Conservation (phyloP, 805 yeast species). For the Saccharomycopsis selenospora region DNA sequence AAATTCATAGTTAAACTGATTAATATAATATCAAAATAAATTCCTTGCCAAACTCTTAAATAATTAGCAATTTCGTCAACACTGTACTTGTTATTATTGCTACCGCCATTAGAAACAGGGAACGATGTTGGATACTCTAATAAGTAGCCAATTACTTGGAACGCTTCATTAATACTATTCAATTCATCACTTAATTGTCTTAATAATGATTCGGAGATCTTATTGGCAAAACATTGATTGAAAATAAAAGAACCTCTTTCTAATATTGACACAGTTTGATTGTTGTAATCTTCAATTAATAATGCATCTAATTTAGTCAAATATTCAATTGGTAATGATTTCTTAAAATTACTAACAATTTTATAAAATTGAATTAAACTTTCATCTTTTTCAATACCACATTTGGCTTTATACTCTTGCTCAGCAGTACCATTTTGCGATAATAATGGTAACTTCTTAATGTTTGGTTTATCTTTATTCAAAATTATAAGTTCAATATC, state of each 20-base stretch:
- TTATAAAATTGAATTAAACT: slow-evolving; percentile 28
- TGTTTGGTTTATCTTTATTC: slow-evolving; percentile 29
- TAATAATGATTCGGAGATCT: slow-evolving; percentile 34
- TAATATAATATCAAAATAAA: slow-evolving; percentile 30
- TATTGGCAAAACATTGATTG: slow-evolving; percentile 33
- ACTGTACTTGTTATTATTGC: too few relatives aligned
- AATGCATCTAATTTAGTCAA: slow-evolving; percentile 29
- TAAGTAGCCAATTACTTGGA: slow-evolving; percentile 33
- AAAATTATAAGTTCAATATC: slow-evolving; percentile 30
- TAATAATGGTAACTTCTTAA: slow-evolving; percentile 25
- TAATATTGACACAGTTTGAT: slow-evolving; percentile 27
- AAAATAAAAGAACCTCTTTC: slow-evolving; percentile 32
- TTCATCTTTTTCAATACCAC: slow-evolving; percentile 24
- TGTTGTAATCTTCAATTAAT: slow-evolving; percentile 32
- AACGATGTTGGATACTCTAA: slow-evolving; percentile 28
- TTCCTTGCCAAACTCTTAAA: slow-evolving; percentile 27
- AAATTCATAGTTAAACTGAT: slow-evolving; percentile 34
- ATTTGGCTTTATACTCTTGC: slow-evolving; percentile 24
- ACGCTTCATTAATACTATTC: slow-evolving; percentile 32
- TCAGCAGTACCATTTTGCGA: slow-evolving; percentile 23
- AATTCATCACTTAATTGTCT: slow-evolving; percentile 35
- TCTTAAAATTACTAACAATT: slow-evolving; percentile 34
- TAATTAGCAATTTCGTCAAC: neutral
- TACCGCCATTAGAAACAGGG: neutral
- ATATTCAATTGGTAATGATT: slow-evolving; percentile 33